Evolutionary conservation across 768 basidiomycete species (phyloP), one percentile per base, ranked within the genome.

Genomic region (Boletus coccyginus): DNA sequence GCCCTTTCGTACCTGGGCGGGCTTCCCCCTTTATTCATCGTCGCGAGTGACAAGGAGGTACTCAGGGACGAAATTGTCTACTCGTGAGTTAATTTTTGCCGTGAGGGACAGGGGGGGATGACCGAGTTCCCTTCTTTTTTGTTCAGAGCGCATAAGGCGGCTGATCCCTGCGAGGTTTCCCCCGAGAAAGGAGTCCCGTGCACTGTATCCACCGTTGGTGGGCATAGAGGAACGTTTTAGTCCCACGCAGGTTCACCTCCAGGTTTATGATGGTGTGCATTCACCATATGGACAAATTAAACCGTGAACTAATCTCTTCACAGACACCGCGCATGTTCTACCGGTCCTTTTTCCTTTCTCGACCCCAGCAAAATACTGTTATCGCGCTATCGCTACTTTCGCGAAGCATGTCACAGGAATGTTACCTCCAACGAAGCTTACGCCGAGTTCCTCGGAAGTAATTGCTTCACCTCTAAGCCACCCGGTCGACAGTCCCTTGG

Each of bases 31-130:
- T 66, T 98, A 45, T 73, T 93, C 27, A 73, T 99, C 61, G 85
- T 94, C 60, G 89, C 86, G 1, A 86, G 96, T 40, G 90, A 97
- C 53, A 90, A 88, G 63, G 96, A 98, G 73, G 92, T 96, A 0
- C 72, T 98, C 42, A 78, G 94, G 52, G 96, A 98, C 67, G 96
- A 98, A 71, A 85, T 92, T 35, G 83, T 98, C 32, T 98, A 92
- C 66, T 74, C 81, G 92, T 91, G 47, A 59, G 86, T 78, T 35
- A 27, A 39, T 55, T 24, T 27, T 43, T 49, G 7, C 44, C 43
- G 2, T 46, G 40, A 31, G 32, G n/a, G 24, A 2, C 7, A 29
- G 9, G 24, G 33, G n/a, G 3, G 14, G 50, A 32, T 44, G 14
- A 33, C 32, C 10, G n/a, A 32, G 21, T 53, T 44, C 45, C 36